Base-by-base conservation (phyloP, 192 early-diverging fungal genomes). In the Umbelopsis sp. region DNA sequence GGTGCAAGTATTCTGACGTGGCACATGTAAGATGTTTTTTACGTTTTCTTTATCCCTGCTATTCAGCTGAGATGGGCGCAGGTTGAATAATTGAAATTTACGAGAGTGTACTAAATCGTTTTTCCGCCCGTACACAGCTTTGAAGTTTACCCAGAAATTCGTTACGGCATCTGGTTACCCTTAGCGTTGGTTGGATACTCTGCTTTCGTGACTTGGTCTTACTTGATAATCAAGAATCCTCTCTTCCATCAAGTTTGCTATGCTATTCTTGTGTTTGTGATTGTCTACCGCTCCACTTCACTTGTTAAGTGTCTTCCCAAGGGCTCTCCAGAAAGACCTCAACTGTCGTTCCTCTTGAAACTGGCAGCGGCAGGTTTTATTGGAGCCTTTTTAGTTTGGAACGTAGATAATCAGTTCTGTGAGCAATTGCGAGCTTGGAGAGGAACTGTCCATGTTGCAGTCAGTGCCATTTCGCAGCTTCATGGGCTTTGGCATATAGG, bases 371-470 rank as follows among this genome's bases (percentile, higher is more conserved):
- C 79, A 59, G 81, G 81, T 41, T 73, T 87, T 32, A 84, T 89
- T 75, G 77, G 83, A 22, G 80, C 86, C 3, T 93, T 93, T 73
- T 53, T 83, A 1, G 77, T 94, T 50, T 95, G 94, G 94, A 91
- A 91, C 71, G 74, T 91, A 11, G 94, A 95, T 79, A 94, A 94
- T 74, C 75, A 81, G n/a, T 84, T 81, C 41, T 95, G 94, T 72
- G 67, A 73, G 45, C 44, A 78, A 14, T 77, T 95, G 50, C 84
- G 88, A 31, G 71, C 66, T 12, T 44, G 80, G 43, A 73, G 91
- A 24, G 71, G 52, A 17, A 69, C 68, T 49, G 69, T 93, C 31
- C 86, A 85, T 0, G 79, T 78, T 22, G 76, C 81, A 21, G 45
- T 90, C 32, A 77, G 82, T 22, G 76, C 85, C 68, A 71, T 91